Percentiles rank a stretch among this genome's conserved stretches.
phyloP scores from a whole-genome alignment of 495 filamentous ascomycete species.

The Annulohypoxylon bovei region DNA sequence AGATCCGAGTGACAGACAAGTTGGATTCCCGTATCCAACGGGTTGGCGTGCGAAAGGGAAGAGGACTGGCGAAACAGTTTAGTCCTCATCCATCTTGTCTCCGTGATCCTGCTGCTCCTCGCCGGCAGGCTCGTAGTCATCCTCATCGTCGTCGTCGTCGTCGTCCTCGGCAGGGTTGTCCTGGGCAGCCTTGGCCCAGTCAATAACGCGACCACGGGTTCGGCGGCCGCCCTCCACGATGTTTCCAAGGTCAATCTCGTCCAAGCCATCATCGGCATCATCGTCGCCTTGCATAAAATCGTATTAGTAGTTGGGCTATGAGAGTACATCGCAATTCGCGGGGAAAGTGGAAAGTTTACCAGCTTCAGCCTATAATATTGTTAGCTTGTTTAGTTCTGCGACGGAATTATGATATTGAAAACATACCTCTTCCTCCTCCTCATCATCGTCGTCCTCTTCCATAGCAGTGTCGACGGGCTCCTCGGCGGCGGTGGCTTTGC shows the following conservation, averaged over 20 bases:
- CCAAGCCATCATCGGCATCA: conserved; percentile 83
- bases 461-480: conserved; percentile 68
- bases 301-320: conserved; percentile 25
- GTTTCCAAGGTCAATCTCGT: conserved; percentile 88
- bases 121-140: conserved; percentile 61
- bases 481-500: conserved; percentile 60
- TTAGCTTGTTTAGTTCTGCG: conserved; percentile 35
- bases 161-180: conserved; percentile 74
- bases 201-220: conserved; percentile 84
- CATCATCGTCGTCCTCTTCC: conserved; percentile 73
- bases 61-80: conserved; percentile 20
- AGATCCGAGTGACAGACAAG: conserved; percentile 13
- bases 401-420: conserved; percentile 9
- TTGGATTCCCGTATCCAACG: conserved; percentile 30
- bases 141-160: conserved; percentile 85
- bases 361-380: conserved; percentile 46
- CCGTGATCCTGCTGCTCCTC: conserved; percentile 47
- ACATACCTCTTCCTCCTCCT: conserved; percentile 71
- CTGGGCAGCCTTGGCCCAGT: conserved; percentile 83
- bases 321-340: conserved; percentile 11
- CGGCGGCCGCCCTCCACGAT: conserved; percentile 81
- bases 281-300: conserved; percentile 60
- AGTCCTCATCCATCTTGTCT: conserved; percentile 62
- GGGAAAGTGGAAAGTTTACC: conserved; percentile 50
- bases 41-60: neutral